A percentile compares a stretch with the other conserved stretches of the same genome.
Evolutionary conservation across 768 basidiomycete genomes (phyloP).

Genomic region (Serendipita indica): DNA sequence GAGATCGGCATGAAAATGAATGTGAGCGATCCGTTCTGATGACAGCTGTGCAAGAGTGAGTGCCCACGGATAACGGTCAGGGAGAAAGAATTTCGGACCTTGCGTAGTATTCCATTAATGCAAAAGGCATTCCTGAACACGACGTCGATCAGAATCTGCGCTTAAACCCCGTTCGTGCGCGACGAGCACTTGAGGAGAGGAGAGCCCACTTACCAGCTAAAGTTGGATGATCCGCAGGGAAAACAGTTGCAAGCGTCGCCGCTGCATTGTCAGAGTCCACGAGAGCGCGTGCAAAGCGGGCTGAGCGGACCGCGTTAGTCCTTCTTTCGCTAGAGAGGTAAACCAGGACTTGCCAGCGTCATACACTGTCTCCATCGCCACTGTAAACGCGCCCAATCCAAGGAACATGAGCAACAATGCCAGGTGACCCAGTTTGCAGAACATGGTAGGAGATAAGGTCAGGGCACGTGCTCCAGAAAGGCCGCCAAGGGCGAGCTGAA

Average conservation of each 20-base stretch:
- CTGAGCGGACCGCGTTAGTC: constrained; percentile 20
- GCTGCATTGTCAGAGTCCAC: constrained; percentile 29
- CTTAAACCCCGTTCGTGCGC: background rate
- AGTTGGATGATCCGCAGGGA: constrained; percentile 27
- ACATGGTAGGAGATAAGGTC: no score
- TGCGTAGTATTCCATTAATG: constrained; percentile 42
- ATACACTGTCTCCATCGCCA: constrained; percentile 29
- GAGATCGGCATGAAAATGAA: constrained; percentile 40
- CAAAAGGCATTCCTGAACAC: constrained; percentile 31
- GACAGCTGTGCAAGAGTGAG: constrained; percentile 26
- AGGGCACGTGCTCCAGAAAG: no score
- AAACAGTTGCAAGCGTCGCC: constrained; percentile 38
- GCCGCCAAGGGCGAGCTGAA: no score
- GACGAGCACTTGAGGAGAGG: background rate
- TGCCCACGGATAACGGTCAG: background rate
- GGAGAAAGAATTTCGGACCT: constrained; percentile 18
- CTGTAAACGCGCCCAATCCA: background rate
- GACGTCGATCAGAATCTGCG: background rate
- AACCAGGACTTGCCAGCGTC: constrained; percentile 30
- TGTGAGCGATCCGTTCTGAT: constrained; percentile 37
- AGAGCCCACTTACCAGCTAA: constrained; percentile 25
- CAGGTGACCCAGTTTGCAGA: no score
- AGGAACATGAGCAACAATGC: no score
- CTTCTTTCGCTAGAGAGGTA: constrained; percentile 2
- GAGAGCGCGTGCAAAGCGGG: constrained; percentile 30